Base-by-base conservation (phyloP, 2,329 filamentous ascomycete genomes). In the Neoascochyta sp. region DNA sequence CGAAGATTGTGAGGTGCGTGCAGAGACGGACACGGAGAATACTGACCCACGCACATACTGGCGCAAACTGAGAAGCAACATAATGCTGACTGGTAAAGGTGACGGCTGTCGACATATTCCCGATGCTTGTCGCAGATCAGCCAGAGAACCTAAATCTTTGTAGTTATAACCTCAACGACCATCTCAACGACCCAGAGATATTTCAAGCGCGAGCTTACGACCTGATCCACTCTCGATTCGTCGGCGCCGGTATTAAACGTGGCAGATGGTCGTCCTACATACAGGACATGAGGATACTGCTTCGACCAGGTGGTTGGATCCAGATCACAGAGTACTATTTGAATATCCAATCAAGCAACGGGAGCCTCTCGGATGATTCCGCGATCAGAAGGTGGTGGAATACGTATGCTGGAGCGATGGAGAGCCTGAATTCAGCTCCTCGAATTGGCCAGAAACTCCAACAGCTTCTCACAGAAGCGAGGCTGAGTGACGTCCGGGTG, bases 281-380 rank as follows among this genome's bases (percentile, higher is more conserved):
- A 43, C 69, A 71, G 46, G 89, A 95, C 47, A 83, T 94, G 38
- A 75, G 78, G 44, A 73, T 77, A 13, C 73, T 87, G 7, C 67
- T 89, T 41, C 81, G 78, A 28, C 81, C 80, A 5, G 83, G 81
- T 2, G 88, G 89, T 1, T 95, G 87, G 86, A 75, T 84, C 36
- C 87, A 95, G 54, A 81, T 94, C 74, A 76, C 86, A n/a, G 89
- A 95, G 55, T 76, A 89, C 49, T 87, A 93, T 53, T 82, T 81
- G 60, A 86, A 87, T 43, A 80, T 86, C 15, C 89, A 94, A 59
- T 94, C 86, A 1, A 80, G 90, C 47, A 93, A 86, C 50, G 87
- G 87, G 4, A 79, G 77, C n/a, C 66, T 92, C 47, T 80, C 77
- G 8, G 73, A 80, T 9, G 29, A 55, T 5, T 55, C 59, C 26